Evolutionary conservation across 495 filamentous ascomycete species (phyloP).

Genomic region (Penicillium angulare): DNA sequence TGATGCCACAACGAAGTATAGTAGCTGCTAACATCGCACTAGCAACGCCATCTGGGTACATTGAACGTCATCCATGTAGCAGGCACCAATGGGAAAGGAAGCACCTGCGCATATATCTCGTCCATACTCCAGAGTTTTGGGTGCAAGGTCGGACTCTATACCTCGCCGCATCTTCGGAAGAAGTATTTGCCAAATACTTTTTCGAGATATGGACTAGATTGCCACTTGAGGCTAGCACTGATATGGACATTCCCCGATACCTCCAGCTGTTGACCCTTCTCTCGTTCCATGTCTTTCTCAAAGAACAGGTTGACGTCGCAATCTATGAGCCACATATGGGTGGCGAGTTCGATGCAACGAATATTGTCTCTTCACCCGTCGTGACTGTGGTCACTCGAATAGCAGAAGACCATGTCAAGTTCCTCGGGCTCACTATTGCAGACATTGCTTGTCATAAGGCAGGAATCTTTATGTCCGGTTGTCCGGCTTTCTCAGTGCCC

Average conservation of each 20-base stretch:
- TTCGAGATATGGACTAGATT: conserved; percentile 7
- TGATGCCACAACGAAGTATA: neutral
- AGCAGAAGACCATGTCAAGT: conserved; percentile 74
- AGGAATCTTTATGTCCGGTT: conserved; percentile 74
- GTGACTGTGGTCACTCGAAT: conserved; percentile 69
- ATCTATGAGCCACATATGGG: conserved; percentile 75
- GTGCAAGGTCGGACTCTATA: conserved; percentile 68
- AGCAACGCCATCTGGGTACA: neutral
- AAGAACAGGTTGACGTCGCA: conserved; percentile 62
- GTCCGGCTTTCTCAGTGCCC: conserved; percentile 63
- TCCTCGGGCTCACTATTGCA: conserved; percentile 71
- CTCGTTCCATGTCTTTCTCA: conserved; percentile 66
- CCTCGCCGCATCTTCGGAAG: conserved; percentile 63
- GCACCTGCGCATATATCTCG: conserved; percentile 30
- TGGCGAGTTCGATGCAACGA: conserved; percentile 70
- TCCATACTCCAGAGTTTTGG: conserved; percentile 43
- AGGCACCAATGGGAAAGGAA: conserved; percentile 80
- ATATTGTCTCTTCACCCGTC: conserved; percentile 66
- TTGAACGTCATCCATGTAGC: conserved; percentile 72
- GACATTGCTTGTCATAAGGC: conserved; percentile 90
- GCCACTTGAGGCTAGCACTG: neutral
- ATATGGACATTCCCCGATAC: conserved; percentile 2
- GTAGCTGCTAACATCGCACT: neutral
- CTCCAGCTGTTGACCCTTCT: conserved; percentile 69
- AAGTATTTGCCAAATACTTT: conserved; percentile 1